Base-by-base conservation (phyloP, 257 asterid species). In the Solanum peruvianum region DNA sequence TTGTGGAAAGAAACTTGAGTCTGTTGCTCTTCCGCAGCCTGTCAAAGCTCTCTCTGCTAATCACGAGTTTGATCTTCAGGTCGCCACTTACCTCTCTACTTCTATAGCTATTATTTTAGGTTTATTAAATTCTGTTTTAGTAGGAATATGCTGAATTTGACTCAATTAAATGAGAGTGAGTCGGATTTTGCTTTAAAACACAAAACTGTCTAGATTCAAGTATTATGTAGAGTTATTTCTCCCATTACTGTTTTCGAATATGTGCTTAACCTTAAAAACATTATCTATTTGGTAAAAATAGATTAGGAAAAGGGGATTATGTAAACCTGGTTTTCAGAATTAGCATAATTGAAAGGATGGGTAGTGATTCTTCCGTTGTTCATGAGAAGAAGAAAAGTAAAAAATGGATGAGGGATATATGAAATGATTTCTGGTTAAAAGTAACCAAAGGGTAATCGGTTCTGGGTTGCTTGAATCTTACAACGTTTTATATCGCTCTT, bases 11-110 rank as follows among this genome's bases (percentile, higher is more conserved):
- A 66, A 94, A 47, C 94, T 95, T 87, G 94, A 89, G 75, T 66
- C 91, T 39, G 33, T 93, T 86, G 20, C 88, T 47, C 88, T 97
- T 69, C 92, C 95, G 0, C 93, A 91, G 75, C 92, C 91, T 67
- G 94, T 95, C 69, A 89, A 89, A 81, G 86, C 93, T 64, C 94
- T 95, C n/a, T 93, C 98, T 82, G 86, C 91, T 9, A 86, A 92
- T 33, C 93, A 95, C 89, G 92, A 89, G 71, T 97, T 97, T 92
- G 99, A 97, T 91, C 94, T 97, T 67, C 98, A 94, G 98, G 99
- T 95, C 85, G 69, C 39, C 84, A 23, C 25, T 81, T 29, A 47
- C 29, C 49, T 81, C 67, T 81, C 41, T 45, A 11, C 41, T 45
- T 45, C 6, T 41, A 81, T 16, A 81, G 67, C 85, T 81, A 16